Evolutionary conservation across 2,329 filamentous ascomycete species (phyloP), one percentile per base, ranked within the genome.

Genomic region (Colletotrichum acutatum): DNA sequence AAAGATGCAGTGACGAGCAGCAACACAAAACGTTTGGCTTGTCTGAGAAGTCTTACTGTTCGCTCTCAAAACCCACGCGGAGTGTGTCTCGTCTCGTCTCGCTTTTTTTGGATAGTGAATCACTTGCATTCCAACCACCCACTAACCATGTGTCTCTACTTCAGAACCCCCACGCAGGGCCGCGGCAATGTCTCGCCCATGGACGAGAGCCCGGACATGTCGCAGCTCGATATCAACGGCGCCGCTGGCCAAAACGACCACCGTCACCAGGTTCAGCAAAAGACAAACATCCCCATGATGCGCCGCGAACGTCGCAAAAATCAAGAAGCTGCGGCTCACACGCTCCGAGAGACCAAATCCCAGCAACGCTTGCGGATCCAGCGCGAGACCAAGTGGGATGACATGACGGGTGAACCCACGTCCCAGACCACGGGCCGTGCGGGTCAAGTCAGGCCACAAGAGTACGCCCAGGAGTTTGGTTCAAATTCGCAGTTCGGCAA

Each of bases 391-490:
- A 84, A 85, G 75, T 93, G 91, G 91, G 91, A 94, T 81, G 88
- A 88, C 60, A 90, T 89, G 78, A 92, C 92, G 3, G 91, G 90
- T 9, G 91, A 93, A 77, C 89, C 90, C 52, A 91, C 89, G 5
- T 87, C 84, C n/a, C 88, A 84, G 67, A 81, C 86, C 24, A 86
- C 83, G 60, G 90, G 90, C 16, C 89, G 86, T 71, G 83, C 88
- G 30, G 87, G 87, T 52, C 89, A 90, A 73, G 86, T 89, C 30
- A 89, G 87, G 73, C 89, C 91, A 22, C 86, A 87, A 37, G 83
- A 87, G 70, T 88, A 83, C 74, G 83, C 80, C 3, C 82, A 83
- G 16, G 82, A 80, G 7, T 76, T 85, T 52, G 79, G 77, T 30
- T 72, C 78, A 79, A 68, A 78, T 72, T n/a, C 77, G 76, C 58